Evolutionary conservation across 2,329 filamentous ascomycete genomes (phyloP).

Genomic region (Stagonosporopsis rhizophila): DNA sequence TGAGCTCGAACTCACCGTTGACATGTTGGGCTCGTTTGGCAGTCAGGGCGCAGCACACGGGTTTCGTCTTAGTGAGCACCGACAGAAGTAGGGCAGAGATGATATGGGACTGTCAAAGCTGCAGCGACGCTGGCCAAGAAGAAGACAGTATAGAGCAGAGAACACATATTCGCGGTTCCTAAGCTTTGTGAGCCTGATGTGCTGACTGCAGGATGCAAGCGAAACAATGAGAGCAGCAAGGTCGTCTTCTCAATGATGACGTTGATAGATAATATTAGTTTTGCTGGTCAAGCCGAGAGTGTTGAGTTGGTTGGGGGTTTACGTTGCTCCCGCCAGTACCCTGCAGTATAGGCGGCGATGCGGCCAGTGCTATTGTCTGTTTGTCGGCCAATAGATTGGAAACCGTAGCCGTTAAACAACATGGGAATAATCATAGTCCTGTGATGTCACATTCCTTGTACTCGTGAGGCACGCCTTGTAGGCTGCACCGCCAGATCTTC

Average conservation of each 20-base stretch:
- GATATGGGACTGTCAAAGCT: not conserved
- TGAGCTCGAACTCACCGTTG: too few relatives aligned
- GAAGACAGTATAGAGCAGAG: not conserved
- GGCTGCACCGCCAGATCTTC: not conserved
- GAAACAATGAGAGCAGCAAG: not conserved
- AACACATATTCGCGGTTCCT: not conserved
- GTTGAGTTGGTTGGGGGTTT: not conserved
- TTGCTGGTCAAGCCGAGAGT: not conserved
- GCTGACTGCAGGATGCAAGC: not conserved
- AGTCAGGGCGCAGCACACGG: too few relatives aligned
- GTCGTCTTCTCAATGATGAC: not conserved
- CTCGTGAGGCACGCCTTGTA: not conserved
- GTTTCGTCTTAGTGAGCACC: not conserved
- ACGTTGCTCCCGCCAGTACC: not conserved
- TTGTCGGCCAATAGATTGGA: not conserved
- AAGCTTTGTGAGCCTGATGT: not conserved
- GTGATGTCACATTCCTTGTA: not conserved
- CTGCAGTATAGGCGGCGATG: not conserved
- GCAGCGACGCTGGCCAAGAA: not conserved
- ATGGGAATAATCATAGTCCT: too few relatives aligned
- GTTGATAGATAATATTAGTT: not conserved
- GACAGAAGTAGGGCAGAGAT: not conserved
- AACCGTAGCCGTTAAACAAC: too few relatives aligned
- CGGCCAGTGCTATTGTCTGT: not conserved
- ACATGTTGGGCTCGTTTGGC: too few relatives aligned